phyloP scores from a whole-genome alignment of 805 yeast species.

The Geotrichum ghanense region DNA sequence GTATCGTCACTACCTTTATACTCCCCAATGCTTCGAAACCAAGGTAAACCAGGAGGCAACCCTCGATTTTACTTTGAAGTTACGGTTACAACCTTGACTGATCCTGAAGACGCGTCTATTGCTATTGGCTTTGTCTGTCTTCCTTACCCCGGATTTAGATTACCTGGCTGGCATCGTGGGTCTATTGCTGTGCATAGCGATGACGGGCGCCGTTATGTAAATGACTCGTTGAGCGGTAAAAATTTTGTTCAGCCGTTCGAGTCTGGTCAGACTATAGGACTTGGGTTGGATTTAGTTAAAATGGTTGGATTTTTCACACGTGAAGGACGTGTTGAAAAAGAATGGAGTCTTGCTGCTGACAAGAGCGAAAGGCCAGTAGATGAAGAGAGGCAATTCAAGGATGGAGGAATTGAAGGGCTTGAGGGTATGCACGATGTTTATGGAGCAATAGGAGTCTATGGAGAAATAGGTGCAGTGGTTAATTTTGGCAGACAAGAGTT shows the following conservation, averaged over 20 bases:
- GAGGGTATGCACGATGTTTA: slow-evolving; percentile 15
- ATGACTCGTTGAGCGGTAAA: slow-evolving; percentile 16
- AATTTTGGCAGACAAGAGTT: slow-evolving; percentile 12
- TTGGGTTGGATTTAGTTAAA: slow-evolving; percentile 17
- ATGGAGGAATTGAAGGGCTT: slow-evolving; percentile 13
- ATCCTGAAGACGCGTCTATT: slow-evolving; percentile 14
- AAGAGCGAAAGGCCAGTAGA: slow-evolving; percentile 6
- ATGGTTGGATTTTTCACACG: slow-evolving; percentile 12
- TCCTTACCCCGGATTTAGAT: slow-evolving; percentile 20
- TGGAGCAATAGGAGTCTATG: slow-evolving; percentile 20
- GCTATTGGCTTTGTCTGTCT: slow-evolving; percentile 19
- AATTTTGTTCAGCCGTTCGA: slow-evolving; percentile 12
- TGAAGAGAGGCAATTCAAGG: slow-evolving; percentile 9
- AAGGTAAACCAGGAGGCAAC: background rate
- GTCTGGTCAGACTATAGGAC: slow-evolving; percentile 17
- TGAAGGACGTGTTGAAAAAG: slow-evolving; percentile 15
- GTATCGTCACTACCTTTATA: slow-evolving; percentile 12
- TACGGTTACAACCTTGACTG: slow-evolving; percentile 14
- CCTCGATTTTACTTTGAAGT: slow-evolving; percentile 16
- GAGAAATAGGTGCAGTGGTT: slow-evolving; percentile 18
- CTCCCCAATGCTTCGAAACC: slow-evolving; percentile 6
- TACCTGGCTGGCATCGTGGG: slow-evolving; percentile 23
- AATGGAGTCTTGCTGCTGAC: slow-evolving; percentile 17
- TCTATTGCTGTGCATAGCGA: slow-evolving; percentile 21
- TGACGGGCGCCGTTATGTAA: slow-evolving; percentile 19